Conservation (phyloP, 192 early-diverging fungal species). For the Irineochytrium annulatum region DNA sequence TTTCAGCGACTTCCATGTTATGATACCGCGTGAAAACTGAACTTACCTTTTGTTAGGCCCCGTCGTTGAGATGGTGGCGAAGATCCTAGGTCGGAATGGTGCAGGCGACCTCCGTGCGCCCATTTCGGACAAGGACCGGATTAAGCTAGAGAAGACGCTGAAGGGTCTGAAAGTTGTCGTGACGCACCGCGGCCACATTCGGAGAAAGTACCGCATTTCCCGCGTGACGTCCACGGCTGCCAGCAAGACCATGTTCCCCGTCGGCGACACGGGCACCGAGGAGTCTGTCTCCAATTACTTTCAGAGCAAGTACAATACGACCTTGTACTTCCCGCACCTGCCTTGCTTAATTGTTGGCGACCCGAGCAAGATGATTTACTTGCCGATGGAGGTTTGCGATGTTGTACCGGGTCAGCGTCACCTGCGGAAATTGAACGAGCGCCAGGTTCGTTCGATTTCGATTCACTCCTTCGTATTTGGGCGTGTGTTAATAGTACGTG, state of each 20-base stretch:
- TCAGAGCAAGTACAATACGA: constrained; percentile 62
- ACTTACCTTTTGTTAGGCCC: constrained; percentile 32
- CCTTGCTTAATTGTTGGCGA: constrained; percentile 70
- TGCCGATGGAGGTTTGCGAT: constrained; percentile 91
- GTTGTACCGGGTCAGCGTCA: constrained; percentile 80
- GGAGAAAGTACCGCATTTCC: constrained; percentile 68
- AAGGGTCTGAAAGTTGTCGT: constrained; percentile 48
- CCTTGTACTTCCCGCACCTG: constrained; percentile 70
- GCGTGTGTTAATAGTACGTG: neutral
- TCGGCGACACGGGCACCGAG: constrained; percentile 39
- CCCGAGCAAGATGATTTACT: constrained; percentile 52
- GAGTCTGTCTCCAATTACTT: constrained; percentile 80
- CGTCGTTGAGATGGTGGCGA: constrained; percentile 66
- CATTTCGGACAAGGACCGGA: constrained; percentile 45
- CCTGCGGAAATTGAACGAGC: constrained; percentile 75
- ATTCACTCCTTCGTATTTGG: constrained; percentile 1
- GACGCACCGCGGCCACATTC: constrained; percentile 58
- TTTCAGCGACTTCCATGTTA: neutral
- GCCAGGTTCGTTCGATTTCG: constrained; percentile 35
- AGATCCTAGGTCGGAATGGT: constrained; percentile 57
- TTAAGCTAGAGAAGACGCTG: constrained; percentile 42
- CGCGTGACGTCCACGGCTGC: constrained; percentile 67
- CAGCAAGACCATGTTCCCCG: constrained; percentile 63
- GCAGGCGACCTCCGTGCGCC: constrained; percentile 40
- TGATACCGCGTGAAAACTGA: neutral